Conservation (phyloP, 2,329 filamentous ascomycete genomes). For the Xylariaceae sp. region DNA sequence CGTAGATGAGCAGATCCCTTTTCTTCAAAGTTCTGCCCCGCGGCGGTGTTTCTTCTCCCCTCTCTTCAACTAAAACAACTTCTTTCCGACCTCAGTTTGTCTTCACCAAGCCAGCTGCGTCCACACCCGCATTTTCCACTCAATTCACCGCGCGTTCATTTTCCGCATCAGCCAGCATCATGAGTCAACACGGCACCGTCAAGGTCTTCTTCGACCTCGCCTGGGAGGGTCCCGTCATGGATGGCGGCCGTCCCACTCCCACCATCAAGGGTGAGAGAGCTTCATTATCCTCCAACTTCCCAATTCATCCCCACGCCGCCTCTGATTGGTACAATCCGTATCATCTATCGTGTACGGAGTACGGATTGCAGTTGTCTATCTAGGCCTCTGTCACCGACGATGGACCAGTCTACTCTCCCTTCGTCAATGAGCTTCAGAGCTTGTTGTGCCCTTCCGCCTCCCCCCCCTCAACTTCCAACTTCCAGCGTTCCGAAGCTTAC, state of each 20-base stretch:
- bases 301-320: constrained; percentile 6
- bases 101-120: constrained; percentile 35
- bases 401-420: not conserved
- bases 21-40: constrained; percentile 25
- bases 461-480: too few species aligned
- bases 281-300: constrained; percentile 17
- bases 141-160: constrained; percentile 40
- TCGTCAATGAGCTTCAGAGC: not conserved
- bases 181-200: constrained; percentile 14
- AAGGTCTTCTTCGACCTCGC: constrained; percentile 29
- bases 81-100: constrained; percentile 25
- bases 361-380: not conserved
- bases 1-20: constrained; percentile 21
- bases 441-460: not conserved
- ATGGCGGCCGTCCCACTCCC: constrained; percentile 51
- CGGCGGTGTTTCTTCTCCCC: constrained; percentile 21
- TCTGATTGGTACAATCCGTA: not conserved
- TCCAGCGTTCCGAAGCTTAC: constrained; percentile 12
- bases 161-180: constrained; percentile 49
- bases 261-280: constrained; percentile 54
- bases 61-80: constrained; percentile 35
- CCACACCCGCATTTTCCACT: constrained; percentile 25
- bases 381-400: not conserved
- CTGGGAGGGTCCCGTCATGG: constrained; percentile 68
- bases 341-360: not conserved